These are phyloP conservation scores for Hypoxylon intermedium DNA, from an alignment of 495 filamentous ascomycete species.

Conservation along the genomic window DNA sequence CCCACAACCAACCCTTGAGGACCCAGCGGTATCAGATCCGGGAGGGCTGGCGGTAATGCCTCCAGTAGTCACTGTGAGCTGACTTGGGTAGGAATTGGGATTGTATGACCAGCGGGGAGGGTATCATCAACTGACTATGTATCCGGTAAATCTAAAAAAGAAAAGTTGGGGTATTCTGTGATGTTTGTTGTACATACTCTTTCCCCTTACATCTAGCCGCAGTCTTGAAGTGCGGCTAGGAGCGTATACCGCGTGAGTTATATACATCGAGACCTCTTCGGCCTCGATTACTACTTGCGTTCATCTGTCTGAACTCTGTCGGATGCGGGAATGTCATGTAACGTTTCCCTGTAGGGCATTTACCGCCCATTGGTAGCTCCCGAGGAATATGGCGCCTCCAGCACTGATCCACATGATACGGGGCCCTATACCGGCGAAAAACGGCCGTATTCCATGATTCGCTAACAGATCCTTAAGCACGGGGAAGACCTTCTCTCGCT, in stretches of 20 bases:
- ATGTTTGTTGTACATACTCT: constrained; percentile 37
- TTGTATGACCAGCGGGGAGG: constrained; percentile 22
- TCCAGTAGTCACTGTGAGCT: constrained; percentile 25
- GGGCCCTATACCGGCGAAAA: constrained; percentile 89
- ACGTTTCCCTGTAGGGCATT: constrained; percentile 66
- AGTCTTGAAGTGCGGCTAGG: constrained; percentile 6
- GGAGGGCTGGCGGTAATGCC: constrained; percentile 26
- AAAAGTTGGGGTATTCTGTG: constrained; percentile 41
- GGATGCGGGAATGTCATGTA: constrained; percentile 16
- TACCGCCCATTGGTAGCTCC: constrained; percentile 90
- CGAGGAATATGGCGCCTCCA: constrained; percentile 93
- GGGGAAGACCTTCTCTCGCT: constrained; percentile 61
- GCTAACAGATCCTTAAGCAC: constrained; percentile 71
- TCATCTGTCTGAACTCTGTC: constrained; percentile 6
- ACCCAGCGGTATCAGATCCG: constrained; percentile 33
- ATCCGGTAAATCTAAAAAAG: constrained; percentile 35
- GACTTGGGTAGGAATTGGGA: constrained; percentile 6
- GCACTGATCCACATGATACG: constrained; percentile 91
- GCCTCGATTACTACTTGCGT: constrained; percentile 2
- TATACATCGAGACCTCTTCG: constrained; percentile 22
- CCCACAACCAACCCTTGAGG: constrained; percentile 32
- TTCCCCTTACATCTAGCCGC: not conserved
- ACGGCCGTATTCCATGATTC: constrained; percentile 74
- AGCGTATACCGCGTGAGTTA: constrained; percentile 29
- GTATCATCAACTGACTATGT: constrained; percentile 36